Conservation (phyloP, 2,329 filamentous ascomycete species). For the Trichoderma oligosporum region DNA sequence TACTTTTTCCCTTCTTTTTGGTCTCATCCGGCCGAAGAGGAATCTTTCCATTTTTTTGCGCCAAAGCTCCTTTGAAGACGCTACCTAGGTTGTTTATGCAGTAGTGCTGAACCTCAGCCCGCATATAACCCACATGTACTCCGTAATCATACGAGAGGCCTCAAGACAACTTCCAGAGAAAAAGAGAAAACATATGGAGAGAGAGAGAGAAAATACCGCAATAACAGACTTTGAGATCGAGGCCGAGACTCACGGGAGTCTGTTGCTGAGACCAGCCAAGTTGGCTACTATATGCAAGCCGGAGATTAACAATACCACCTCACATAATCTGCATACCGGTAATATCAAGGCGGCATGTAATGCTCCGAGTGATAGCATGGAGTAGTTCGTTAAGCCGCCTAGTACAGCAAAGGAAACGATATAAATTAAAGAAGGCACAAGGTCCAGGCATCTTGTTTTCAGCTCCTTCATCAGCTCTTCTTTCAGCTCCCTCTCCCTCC, state of each 20-base stretch:
- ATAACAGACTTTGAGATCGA: neutral
- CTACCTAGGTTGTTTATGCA: neutral
- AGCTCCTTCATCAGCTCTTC: neutral
- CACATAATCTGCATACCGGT: neutral
- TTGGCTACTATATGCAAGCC: neutral
- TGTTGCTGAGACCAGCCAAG: neutral
- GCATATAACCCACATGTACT: neutral
- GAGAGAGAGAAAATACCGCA: neutral
- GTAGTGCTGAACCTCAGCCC: conserved; percentile 1
- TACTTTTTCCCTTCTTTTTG: neutral
- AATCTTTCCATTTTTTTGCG: conserved; percentile 4
- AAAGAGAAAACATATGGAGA: conserved; percentile 1
- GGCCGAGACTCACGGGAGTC: neutral
- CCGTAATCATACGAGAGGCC: too few relatives aligned
- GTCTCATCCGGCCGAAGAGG: neutral
- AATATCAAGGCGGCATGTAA: too few relatives aligned
- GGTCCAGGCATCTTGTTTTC: neutral
- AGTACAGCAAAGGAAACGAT: neutral
- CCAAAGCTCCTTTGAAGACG: neutral
- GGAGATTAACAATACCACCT: conserved; percentile 5
- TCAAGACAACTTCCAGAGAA: neutral
- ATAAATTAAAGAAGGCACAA: neutral
- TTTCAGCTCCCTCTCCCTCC: neutral
- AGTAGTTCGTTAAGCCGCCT: neutral
- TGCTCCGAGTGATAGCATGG: neutral